Conservation (phyloP, 805 yeast species). For the Ogataea zsoltii region DNA sequence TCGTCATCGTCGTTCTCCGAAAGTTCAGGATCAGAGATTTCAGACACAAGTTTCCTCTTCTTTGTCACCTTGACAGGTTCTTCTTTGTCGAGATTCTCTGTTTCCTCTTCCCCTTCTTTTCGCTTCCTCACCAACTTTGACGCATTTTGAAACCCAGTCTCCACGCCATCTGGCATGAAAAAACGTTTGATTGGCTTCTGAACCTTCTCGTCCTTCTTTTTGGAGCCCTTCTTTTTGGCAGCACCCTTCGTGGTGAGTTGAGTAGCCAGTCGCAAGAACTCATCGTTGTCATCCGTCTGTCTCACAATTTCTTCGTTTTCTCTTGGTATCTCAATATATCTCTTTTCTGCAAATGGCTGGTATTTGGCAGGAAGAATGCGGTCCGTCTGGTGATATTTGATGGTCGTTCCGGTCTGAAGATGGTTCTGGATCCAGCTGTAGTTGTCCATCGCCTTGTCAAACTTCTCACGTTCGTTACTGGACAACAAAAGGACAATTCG, state of each 20-base stretch:
- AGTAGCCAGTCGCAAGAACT: constrained; percentile 66
- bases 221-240: constrained; percentile 24
- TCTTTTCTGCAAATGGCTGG: constrained; percentile 58
- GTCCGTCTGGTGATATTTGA: constrained; percentile 50
- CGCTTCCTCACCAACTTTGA: constrained; percentile 43
- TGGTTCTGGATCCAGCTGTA: constrained; percentile 76
- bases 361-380: constrained; percentile 65
- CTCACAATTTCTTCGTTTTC: constrained; percentile 59
- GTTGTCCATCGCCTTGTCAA: constrained; percentile 81
- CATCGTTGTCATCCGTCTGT: constrained; percentile 49
- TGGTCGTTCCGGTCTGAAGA: constrained; percentile 49
- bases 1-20: constrained; percentile 19
- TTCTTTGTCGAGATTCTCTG: constrained; percentile 11
- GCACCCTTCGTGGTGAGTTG: constrained; percentile 54
- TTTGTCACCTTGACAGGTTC: constrained; percentile 3
- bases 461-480: constrained; percentile 73
- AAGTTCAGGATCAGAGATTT: constrained; percentile 16
- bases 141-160: constrained; percentile 61
- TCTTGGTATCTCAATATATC: constrained; percentile 64
- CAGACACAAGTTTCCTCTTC: constrained; percentile 14
- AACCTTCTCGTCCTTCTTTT: background rate
- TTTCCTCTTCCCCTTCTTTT: constrained; percentile 19
- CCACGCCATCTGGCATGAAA: constrained; percentile 74
- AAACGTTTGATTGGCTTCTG: constrained; percentile 42
- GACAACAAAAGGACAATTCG: constrained; percentile 73